Evolutionary conservation across 164 flowering plant genomes (phyloP).

Genomic region (Platanus orientalis): DNA sequence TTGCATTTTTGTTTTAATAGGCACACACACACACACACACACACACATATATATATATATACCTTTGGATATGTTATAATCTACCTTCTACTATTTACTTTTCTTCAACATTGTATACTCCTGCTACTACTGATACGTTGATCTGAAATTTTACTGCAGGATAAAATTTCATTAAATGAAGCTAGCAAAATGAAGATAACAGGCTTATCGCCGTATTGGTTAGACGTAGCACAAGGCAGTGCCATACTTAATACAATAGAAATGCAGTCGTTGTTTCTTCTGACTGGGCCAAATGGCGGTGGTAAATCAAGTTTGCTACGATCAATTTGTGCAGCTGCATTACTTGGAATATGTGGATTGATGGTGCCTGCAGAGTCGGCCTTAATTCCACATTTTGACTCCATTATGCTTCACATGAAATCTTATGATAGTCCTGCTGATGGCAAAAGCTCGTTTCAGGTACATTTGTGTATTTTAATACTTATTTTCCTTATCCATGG

Average conservation of each 20-base stretch:
- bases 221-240: constrained; percentile 77
- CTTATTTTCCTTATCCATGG: not conserved
- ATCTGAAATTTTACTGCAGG: constrained; percentile 33
- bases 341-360: constrained; percentile 93
- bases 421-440: constrained; percentile 98
- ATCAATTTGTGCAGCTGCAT: constrained; percentile 86
- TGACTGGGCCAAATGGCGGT: constrained; percentile 99
- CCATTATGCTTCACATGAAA: constrained; percentile 97
- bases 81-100: too few species aligned
- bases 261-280: constrained; percentile 82
- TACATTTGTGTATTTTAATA: constrained; percentile 13
- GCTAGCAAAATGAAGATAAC: constrained; percentile 49
- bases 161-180: constrained; percentile 26
- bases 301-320: constrained; percentile 97
- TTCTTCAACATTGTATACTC: too few species aligned
- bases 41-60: too few species aligned
- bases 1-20: too few species aligned
- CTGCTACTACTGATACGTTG: not conserved
- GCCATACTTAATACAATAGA: constrained; percentile 73
- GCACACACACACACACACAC: too few species aligned
- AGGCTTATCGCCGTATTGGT: constrained; percentile 93
- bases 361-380: constrained; percentile 97
- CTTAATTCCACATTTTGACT: constrained; percentile 85
- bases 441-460: constrained; percentile 98
- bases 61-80: too few species aligned